Evolutionary conservation across 495 filamentous ascomycete genomes (phyloP).

Genomic region (Penicillium alfredii): DNA sequence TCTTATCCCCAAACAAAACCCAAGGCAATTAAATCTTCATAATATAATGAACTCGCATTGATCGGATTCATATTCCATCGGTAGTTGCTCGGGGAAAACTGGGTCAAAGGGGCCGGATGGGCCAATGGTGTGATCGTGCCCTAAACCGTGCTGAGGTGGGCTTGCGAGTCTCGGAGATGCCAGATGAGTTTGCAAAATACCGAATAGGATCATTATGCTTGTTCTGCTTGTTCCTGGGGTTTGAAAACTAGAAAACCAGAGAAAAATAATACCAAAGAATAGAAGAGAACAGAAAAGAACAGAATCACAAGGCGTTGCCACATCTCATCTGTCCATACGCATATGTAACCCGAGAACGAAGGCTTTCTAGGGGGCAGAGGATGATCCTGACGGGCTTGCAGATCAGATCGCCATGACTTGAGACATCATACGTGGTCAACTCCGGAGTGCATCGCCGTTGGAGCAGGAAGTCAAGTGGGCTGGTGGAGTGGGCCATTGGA

Average conservation of each 20-base stretch:
- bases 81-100: slow-evolving; percentile 31
- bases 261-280: not conserved
- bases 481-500: slow-evolving; percentile 10
- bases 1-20: too few species aligned
- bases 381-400: slow-evolving; percentile 30
- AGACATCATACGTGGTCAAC: slow-evolving; percentile 29
- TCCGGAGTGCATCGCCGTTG: slow-evolving; percentile 23
- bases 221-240: too few species aligned
- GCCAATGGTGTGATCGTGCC: slow-evolving; percentile 12
- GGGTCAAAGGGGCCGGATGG: slow-evolving; percentile 9
- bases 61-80: too few species aligned
- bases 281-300: slow-evolving; percentile 4
- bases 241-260: slow-evolving; percentile 5
- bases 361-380: slow-evolving; percentile 16
- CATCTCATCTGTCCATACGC: too few species aligned
- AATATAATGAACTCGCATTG: too few species aligned
- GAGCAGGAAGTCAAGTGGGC: slow-evolving; percentile 6
- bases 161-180: slow-evolving; percentile 15
- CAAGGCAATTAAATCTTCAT: too few species aligned
- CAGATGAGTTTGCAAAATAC: slow-evolving; percentile 11
- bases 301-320: too few species aligned
- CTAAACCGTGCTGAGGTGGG: slow-evolving; percentile 6
- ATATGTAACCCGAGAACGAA: too few species aligned
- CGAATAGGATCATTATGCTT: slow-evolving; percentile 7
- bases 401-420: slow-evolving; percentile 36